A percentile compares a stretch with the other conserved stretches of the same genome.
Evolutionary conservation across 108 stramenopile species (phyloP).

Genomic region (Conticribra weissflogii): DNA sequence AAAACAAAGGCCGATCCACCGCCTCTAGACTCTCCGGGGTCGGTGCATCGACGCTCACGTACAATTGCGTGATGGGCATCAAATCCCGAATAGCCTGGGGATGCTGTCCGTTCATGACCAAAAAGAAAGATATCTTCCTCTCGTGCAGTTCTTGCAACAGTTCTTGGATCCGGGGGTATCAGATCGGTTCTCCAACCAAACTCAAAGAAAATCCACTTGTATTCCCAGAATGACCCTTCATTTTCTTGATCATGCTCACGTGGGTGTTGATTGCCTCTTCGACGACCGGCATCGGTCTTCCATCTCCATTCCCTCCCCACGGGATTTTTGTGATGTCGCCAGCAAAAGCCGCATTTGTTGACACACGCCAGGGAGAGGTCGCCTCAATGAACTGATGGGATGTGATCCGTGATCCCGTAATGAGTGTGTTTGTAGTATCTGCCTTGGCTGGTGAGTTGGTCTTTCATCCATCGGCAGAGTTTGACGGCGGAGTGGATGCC

Average conservation of each 20-base stretch:
- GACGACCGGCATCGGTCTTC: conserved; percentile 95
- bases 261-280: conserved; percentile 79
- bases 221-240: conserved; percentile 96
- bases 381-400: conserved; percentile 98
- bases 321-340: conserved; percentile 98
- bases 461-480: conserved; percentile 98
- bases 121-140: conserved; percentile 89
- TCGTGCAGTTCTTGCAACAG: conserved; percentile 87
- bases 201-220: conserved; percentile 82
- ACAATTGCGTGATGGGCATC: conserved; percentile 94
- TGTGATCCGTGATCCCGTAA: conserved; percentile 97
- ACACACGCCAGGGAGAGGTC: conserved; percentile 95
- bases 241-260: conserved; percentile 91
- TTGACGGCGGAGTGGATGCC: conserved; percentile 97
- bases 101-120: conserved; percentile 98
- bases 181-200: conserved; percentile 93
- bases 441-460: conserved; percentile 94
- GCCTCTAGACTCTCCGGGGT: conserved; percentile 91
- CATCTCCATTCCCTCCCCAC: conserved; percentile 97
- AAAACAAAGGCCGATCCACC: conserved; percentile 93
- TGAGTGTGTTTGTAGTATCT: conserved; percentile 98
- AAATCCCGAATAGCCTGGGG: conserved; percentile 88
- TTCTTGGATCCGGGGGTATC: conserved; percentile 96
- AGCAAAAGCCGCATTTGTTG: conserved; percentile 99
- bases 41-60: conserved; percentile 93